Conservation (phyloP, 1,284 basidiomycete genomes). For the Ceratobasidium papillatum region DNA sequence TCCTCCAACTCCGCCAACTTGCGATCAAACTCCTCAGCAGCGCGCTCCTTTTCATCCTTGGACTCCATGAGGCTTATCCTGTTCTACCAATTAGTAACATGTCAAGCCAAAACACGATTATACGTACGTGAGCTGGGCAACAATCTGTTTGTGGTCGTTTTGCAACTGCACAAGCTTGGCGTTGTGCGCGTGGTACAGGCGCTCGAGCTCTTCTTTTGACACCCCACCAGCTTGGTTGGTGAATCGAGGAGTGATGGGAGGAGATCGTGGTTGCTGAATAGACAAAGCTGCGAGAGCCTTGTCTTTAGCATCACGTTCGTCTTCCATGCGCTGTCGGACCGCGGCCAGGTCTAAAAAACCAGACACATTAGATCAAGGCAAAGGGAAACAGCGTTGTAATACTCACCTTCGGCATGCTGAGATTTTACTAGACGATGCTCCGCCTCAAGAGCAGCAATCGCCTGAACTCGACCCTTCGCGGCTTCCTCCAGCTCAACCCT, state of each 20-base stretch:
- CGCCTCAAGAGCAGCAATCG: constrained; percentile 67
- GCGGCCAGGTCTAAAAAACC: constrained; percentile 57
- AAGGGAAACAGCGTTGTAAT: background rate
- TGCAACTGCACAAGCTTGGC: constrained; percentile 80
- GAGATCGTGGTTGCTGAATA: constrained; percentile 53
- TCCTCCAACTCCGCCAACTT: constrained; percentile 66
- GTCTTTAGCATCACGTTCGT: constrained; percentile 68
- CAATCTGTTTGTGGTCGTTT: constrained; percentile 70
- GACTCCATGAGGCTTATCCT: constrained; percentile 32
- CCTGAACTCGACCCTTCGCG: constrained; percentile 71
- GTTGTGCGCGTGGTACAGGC: constrained; percentile 81
- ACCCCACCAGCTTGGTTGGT: constrained; percentile 65
- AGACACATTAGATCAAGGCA: background rate
- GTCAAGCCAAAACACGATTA: background rate
- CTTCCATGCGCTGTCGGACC: constrained; percentile 71
- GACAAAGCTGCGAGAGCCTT: constrained; percentile 56
- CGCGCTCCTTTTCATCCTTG: constrained; percentile 32
- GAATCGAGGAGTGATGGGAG: constrained; percentile 57
- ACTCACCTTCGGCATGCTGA: constrained; percentile 56
- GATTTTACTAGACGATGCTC: constrained; percentile 67
- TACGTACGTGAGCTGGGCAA: constrained; percentile 47
- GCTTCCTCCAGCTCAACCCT: constrained; percentile 73
- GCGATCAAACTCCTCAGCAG: constrained; percentile 60
- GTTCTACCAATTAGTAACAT: background rate
- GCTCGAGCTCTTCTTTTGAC: constrained; percentile 75